A percentile compares a stretch with the other conserved stretches of the same genome.
Conservation (phyloP, 2,329 filamentous ascomycete species). For the Fusarium haematococcum region DNA sequence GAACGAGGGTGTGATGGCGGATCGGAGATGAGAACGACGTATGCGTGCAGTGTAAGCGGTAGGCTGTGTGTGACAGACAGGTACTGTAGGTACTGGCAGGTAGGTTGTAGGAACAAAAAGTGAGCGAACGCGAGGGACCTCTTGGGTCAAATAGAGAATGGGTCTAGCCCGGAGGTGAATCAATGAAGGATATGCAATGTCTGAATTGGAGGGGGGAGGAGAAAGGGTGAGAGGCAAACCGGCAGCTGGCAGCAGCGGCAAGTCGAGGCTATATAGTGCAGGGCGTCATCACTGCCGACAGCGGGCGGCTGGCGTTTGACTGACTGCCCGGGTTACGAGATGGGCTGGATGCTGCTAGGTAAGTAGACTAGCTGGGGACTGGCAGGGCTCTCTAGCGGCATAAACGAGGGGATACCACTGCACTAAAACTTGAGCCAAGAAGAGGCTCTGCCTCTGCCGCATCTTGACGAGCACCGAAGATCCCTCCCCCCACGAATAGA, state of each 20-base stretch:
- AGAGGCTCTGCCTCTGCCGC: slow-evolving; percentile 29
- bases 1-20: neutral
- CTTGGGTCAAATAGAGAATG: slow-evolving; percentile 24
- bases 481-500: slow-evolving; percentile 23
- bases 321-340: slow-evolving; percentile 3
- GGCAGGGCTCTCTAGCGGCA: slow-evolving; percentile 11
- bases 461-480: slow-evolving; percentile 5
- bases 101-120: neutral
- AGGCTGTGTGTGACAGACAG: neutral
- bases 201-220: slow-evolving; percentile 1
- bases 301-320: slow-evolving; percentile 20
- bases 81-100: neutral
- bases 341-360: neutral
- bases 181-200: slow-evolving; percentile 10
- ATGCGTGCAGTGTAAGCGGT: slow-evolving; percentile 18
- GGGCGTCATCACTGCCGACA: slow-evolving; percentile 17
- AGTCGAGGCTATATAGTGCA: slow-evolving; percentile 23
- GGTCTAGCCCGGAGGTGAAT: slow-evolving; percentile 30
- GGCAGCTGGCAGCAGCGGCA: slow-evolving; percentile 15
- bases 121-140: slow-evolving; percentile 25
- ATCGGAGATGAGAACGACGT: neutral
- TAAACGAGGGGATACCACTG: slow-evolving; percentile 18
- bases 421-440: slow-evolving; percentile 23
- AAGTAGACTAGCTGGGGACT: neutral
- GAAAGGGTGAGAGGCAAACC: neutral